Percentiles rank a stretch among this genome's conserved stretches.
Evolutionary conservation across 2,329 filamentous ascomycete genomes (phyloP).

Genomic region (Exophiala sideris): DNA sequence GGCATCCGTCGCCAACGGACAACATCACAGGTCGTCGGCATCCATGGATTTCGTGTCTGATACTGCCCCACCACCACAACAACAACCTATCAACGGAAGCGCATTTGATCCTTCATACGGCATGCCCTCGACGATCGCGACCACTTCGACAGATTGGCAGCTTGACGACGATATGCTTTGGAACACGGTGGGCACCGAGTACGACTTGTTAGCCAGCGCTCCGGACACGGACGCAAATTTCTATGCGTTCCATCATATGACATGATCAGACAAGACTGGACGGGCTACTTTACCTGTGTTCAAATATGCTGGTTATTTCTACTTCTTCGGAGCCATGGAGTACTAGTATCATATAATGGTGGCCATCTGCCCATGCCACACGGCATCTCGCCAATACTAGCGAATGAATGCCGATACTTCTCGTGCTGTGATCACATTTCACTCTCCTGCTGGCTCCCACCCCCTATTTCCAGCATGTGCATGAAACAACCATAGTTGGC

Average conservation of each 20-base stretch:
- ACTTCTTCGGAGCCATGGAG: too few relatives aligned
- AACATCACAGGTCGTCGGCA: not conserved
- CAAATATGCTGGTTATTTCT: too few relatives aligned
- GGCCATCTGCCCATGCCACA: too few relatives aligned
- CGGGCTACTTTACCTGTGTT: too few relatives aligned
- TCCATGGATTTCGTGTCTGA: not conserved
- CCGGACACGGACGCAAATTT: not conserved
- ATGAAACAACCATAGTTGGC: too few relatives aligned
- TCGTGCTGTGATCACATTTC: too few relatives aligned
- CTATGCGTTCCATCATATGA: not conserved
- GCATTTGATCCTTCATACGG: not conserved
- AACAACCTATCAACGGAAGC: not conserved
- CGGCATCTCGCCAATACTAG: too few relatives aligned
- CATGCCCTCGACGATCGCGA: not conserved
- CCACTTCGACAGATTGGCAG: not conserved
- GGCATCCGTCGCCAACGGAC: not conserved
- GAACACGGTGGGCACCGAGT: not conserved
- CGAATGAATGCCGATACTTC: too few relatives aligned
- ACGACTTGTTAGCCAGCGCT: not conserved
- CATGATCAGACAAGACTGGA: too few relatives aligned
- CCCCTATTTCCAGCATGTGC: too few relatives aligned
- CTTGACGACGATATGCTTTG: slow-evolving; percentile 1
- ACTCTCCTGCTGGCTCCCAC: too few relatives aligned
- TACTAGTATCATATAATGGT: too few relatives aligned
- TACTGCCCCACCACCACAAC: not conserved